Base-by-base conservation (phyloP, 192 early-diverging fungal species). In the Gryganskiella cystojenkinii region DNA sequence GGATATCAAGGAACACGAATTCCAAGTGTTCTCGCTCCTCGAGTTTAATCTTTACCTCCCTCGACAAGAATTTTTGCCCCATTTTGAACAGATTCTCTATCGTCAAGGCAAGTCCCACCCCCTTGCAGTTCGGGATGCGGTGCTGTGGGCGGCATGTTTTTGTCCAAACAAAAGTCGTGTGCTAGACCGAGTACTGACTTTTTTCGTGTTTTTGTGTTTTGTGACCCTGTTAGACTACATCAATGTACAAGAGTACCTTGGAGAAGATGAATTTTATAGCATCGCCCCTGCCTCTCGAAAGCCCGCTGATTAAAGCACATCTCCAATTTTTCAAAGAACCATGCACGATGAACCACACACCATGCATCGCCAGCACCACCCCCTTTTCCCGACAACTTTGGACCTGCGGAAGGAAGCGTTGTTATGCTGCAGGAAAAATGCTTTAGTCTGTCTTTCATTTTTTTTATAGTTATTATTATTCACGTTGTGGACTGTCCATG, bases 21-120 rank as follows among this genome's bases (percentile, higher is more conserved):
- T 98, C 83, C 71, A 89, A 31, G 92, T 96, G 3, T 99, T 95
- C 87, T 87, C 94, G 1, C 85, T 91, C 47, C 88, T 99, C 34
- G 95, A 96, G 24, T 99, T 99, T 74, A 92, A 88, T 20, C 81
- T 99, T 19, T 98, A 92, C 82, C 70, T 98, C 19, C 93, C 98
- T 1, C 74, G 87, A 22, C 86, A 89, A 69, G 95, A 98, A 80
- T 91, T 98, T 42, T 89, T 95, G 88, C 96, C 98, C 1, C 98
- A 99, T 75, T 90, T 99, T 62, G 87, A 95, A 61, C 89, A 92
- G 49, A 92, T 98, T 75, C 86, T 95, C 34, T 82, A 86, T 43
- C 82, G 82, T 8, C 70, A 86, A 61, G 90, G 90, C 84, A 84
- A 53, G 76, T 61, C 27, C 24, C 42, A 11, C 28, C 1, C 34